Percentiles rank a stretch among this genome's conserved stretches.
These are phyloP conservation scores for Cercospora sesami DNA, from an alignment of 2,329 filamentous ascomycete species.

Conservation along the genomic window DNA sequence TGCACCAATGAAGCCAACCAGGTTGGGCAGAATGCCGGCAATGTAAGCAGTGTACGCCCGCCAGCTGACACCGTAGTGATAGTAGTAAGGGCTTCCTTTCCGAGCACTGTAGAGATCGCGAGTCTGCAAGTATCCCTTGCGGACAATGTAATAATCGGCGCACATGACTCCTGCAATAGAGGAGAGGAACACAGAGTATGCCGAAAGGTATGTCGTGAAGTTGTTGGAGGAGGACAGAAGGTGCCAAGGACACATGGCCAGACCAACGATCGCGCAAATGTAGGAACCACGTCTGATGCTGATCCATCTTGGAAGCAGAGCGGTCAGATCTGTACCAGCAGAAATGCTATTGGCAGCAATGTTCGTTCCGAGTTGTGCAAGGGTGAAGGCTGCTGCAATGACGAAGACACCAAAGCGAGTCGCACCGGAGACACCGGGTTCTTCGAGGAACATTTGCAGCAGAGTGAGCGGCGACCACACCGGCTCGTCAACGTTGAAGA, in stretches of 20 bases:
- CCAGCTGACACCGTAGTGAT: slow-evolving; percentile 57
- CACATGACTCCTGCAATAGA: slow-evolving; percentile 63
- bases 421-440: slow-evolving; percentile 35
- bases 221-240: slow-evolving; percentile 60
- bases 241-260: slow-evolving; percentile 67
- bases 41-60: slow-evolving; percentile 59
- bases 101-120: slow-evolving; percentile 49
- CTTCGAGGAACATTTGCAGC: slow-evolving; percentile 38
- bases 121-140: slow-evolving; percentile 39
- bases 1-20: slow-evolving; percentile 56
- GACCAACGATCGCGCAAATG: slow-evolving; percentile 42
- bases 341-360: slow-evolving; percentile 41
- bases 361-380: slow-evolving; percentile 44
- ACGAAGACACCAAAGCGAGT: slow-evolving; percentile 46
- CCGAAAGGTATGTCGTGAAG: slow-evolving; percentile 62
- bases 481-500: slow-evolving; percentile 41
- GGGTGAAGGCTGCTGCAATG: slow-evolving; percentile 40
- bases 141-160: slow-evolving; percentile 60
- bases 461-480: slow-evolving; percentile 41
- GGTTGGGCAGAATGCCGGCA: slow-evolving; percentile 56
- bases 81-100: slow-evolving; percentile 53
- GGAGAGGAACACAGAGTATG: slow-evolving; percentile 62
- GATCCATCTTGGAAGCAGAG: slow-evolving; percentile 53
- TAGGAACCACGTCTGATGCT: slow-evolving; percentile 44
- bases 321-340: slow-evolving; percentile 39